A percentile compares a stretch with the other conserved stretches of the same genome.
These are phyloP conservation scores for Stagonosporopsis tanaceti DNA, from an alignment of 2,329 filamentous ascomycete species.

Conservation along the genomic window DNA sequence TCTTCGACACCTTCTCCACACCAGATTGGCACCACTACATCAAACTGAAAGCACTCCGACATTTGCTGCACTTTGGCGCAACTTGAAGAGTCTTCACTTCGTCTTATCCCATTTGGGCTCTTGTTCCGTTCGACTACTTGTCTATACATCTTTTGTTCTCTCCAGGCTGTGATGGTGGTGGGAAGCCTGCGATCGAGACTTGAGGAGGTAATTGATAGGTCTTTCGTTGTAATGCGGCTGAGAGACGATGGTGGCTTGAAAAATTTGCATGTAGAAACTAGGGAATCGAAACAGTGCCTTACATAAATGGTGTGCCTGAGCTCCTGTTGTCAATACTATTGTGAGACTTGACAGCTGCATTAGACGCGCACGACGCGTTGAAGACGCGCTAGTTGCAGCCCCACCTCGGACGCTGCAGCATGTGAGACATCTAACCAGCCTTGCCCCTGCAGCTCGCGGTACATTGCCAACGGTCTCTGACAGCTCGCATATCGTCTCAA, in stretches of 20 bases:
- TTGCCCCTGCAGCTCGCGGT: conserved; percentile 3
- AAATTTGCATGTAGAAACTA: conserved; percentile 31
- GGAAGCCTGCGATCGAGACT: conserved; percentile 31
- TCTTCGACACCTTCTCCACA: conserved; percentile 27
- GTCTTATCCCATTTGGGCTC: conserved; percentile 13
- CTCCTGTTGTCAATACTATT: conserved; percentile 11
- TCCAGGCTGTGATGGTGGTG: conserved; percentile 32
- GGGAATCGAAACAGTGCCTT: conserved; percentile 36
- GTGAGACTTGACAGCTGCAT: conserved; percentile 12
- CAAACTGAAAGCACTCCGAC: conserved; percentile 15
- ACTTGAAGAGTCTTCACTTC: conserved; percentile 14
- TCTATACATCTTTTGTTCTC: conserved; percentile 34
- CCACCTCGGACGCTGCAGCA: conserved; percentile 15
- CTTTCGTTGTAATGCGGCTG: conserved; percentile 38
- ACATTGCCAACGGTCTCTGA: not conserved
- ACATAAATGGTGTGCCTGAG: conserved; percentile 4
- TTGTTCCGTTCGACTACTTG: conserved; percentile 24
- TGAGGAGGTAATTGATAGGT: conserved; percentile 30
- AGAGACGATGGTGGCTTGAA: conserved; percentile 34
- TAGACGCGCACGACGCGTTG: conserved; percentile 12
- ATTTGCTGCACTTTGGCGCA: conserved; percentile 15
- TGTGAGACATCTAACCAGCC: conserved; percentile 9
- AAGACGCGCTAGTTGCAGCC: conserved; percentile 14
- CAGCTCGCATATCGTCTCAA: conserved; percentile 1
- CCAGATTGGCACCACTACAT: conserved; percentile 27